phyloP scores from a whole-genome alignment of 2,329 filamentous ascomycete genomes.

The Pezicula rhizophila region DNA sequence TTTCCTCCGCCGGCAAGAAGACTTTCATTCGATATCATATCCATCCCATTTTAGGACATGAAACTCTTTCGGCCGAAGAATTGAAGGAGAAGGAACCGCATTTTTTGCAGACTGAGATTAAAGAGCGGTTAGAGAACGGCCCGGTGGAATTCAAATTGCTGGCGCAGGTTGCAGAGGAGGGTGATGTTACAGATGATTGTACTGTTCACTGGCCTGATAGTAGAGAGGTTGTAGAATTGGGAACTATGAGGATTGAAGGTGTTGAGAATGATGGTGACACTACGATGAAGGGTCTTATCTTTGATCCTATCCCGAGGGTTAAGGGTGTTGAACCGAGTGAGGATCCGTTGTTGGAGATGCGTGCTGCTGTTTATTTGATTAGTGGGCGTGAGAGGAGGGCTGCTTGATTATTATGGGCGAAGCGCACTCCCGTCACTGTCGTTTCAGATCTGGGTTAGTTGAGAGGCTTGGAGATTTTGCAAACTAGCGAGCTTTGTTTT shows the following conservation, averaged over 20 bases:
- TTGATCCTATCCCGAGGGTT: conserved; percentile 51
- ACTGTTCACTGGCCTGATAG: conserved; percentile 48
- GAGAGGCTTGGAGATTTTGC: too few species aligned
- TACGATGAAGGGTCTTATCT: conserved; percentile 47
- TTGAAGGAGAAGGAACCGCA: conserved; percentile 31
- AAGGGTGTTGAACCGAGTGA: conserved; percentile 44
- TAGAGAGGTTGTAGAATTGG: conserved; percentile 43
- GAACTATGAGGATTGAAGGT: conserved; percentile 38
- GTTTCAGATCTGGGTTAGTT: too few species aligned
- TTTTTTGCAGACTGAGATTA: conserved; percentile 45
- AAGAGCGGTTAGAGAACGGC: conserved; percentile 28
- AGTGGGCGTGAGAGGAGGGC: conserved; percentile 47
- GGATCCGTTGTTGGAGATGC: conserved; percentile 50
- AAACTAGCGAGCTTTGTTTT: too few species aligned
- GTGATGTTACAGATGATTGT: conserved; percentile 40
- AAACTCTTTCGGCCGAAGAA: conserved; percentile 32
- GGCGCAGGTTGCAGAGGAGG: conserved; percentile 43
- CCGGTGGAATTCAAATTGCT: conserved; percentile 39
- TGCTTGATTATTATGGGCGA: conserved; percentile 23
- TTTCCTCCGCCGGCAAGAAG: conserved; percentile 32
- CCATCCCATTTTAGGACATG: conserved; percentile 37
- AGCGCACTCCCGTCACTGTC: too few species aligned
- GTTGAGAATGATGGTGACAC: conserved; percentile 32
- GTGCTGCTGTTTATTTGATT: conserved; percentile 49
- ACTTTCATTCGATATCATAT: conserved; percentile 45